Base-by-base conservation (phyloP, 305 asterid species). In the Petunia hybrid region DNA sequence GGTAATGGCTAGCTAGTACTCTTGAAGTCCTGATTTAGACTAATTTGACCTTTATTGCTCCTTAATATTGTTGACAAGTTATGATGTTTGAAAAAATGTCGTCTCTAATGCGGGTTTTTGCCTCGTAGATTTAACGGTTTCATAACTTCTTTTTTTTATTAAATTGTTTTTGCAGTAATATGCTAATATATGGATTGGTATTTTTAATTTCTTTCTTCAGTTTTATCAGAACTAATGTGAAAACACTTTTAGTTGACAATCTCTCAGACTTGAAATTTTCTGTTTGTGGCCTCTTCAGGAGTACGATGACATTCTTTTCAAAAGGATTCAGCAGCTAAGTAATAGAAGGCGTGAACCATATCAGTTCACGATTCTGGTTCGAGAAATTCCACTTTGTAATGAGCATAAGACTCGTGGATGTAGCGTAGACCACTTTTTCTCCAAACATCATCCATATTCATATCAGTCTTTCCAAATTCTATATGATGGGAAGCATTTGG, bases 351-450 rank as follows among this genome's bases (percentile, higher is more conserved):
- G 90, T 77, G 92, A 92, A 82, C 98, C 99, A 4, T 89, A 92
- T 83, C 98, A 95, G 84, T 91, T 94, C 87, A 91, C 98, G 59
- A 97, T 95, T 84, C 87, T 95, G 82, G 98, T 95, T 82, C 95
- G 98, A 87, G 97, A 92, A 88, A 91, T 94, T 77, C 99, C 98
- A 38, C 60, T 90, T 53, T 95, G 99, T 85, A 82, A 85, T 64
- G 97, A 92, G 80, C 99, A 95, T 88, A 89, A 82, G 64, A 89
- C 92, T 80, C 95, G 80, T 48, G 98, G 93, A 76, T 95, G 99
- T 87, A 85, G 91, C 43, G 87, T 95, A 66, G 91, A 92, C 71
- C 91, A 92, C 88, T 95, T 92, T 42, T 95, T 95, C 89, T 84
- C 97, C 48, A 94, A 92, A 56, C 88, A 89, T 76, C 94, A 94